Evolutionary conservation across 1,284 basidiomycete species (phyloP).

Genomic region (Athelia sp.): DNA sequence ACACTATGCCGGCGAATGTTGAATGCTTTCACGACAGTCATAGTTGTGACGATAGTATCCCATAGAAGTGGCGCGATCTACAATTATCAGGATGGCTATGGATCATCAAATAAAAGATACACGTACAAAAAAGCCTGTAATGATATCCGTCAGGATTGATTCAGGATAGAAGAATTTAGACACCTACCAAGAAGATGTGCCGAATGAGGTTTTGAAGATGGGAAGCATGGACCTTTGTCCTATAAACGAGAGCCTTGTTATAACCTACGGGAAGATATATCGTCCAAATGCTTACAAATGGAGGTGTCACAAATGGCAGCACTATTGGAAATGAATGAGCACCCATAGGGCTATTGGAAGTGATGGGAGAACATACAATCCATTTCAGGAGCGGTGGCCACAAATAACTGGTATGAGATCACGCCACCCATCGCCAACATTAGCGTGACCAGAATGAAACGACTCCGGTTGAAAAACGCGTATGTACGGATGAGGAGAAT

Average conservation of each 20-base stretch:
- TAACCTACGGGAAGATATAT: neutral
- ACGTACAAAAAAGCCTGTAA: slow-evolving; percentile 66
- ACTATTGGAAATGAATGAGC: slow-evolving; percentile 35
- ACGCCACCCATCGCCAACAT: slow-evolving; percentile 61
- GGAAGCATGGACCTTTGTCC: slow-evolving; percentile 65
- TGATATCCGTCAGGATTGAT: slow-evolving; percentile 5
- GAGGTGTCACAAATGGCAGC: slow-evolving; percentile 60
- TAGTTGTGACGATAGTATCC: slow-evolving; percentile 70
- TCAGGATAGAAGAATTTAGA: slow-evolving; percentile 1
- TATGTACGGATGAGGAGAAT: slow-evolving; percentile 78
- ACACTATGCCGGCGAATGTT: slow-evolving; percentile 66
- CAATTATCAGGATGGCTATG: slow-evolving; percentile 8
- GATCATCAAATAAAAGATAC: slow-evolving; percentile 1
- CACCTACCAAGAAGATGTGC: slow-evolving; percentile 67
- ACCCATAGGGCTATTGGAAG: neutral
- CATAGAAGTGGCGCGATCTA: slow-evolving; percentile 75
- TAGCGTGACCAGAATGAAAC: slow-evolving; percentile 56
- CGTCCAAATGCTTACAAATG: slow-evolving; percentile 43
- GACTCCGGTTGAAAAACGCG: slow-evolving; percentile 76
- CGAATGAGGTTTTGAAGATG: slow-evolving; percentile 71
- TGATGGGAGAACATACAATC: slow-evolving; percentile 40
- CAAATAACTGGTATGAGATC: slow-evolving; percentile 74
- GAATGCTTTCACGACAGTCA: slow-evolving; percentile 74
- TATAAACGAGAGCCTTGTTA: slow-evolving; percentile 13
- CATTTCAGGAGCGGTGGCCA: slow-evolving; percentile 66